Base-by-base conservation (phyloP, 139 green algal species). In the Picochlorum sp. region DNA sequence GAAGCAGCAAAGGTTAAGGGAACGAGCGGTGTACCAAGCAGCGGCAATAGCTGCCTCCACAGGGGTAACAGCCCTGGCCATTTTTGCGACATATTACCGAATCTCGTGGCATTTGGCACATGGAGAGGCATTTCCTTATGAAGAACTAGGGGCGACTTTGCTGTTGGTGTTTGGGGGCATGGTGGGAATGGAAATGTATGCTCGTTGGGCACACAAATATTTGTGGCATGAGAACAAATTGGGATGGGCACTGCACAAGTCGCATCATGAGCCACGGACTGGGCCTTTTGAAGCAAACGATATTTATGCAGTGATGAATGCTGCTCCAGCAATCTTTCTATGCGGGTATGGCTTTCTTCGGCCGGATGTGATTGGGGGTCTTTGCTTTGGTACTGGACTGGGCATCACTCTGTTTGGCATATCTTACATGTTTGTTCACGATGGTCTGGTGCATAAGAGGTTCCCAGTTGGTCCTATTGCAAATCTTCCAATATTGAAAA, bases 361-460 rank as follows among this genome's bases (percentile, higher is more conserved):
- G 40, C 81, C 85, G 12, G 76, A 75, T 43, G 33, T 95, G 8
- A 49, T 76, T 18, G 82, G 81, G 20, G 81, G 78, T 51, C 29
- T 93, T 20, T 92, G 77, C 67, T 97, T 95, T 61, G 90, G 90
- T 14, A 75, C 81, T 13, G 92, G 93, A 2, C 72, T 99, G 37
- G 93, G 93, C 68, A 97, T 99, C 75, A 96, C 89, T 2, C 64
- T 96, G 2, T 99, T 95, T 57, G 93, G 92, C 45, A 95, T 96
- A 44, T 76, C 65, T 16, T 99, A 99, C 81, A 95, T 99, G 89
- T 98, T 97, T 74, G 79, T 97, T 18, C 93, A 99, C 67, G 93
- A 98, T 65, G 91, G 91, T 31, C 65, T 97, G 16, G 89, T 98
- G 28, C 92, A 97, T 81, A 69, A 68, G 43, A 81, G 90, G 30